Percentiles rank a stretch among this genome's conserved stretches.
Evolutionary conservation across 495 filamentous ascomycete species (phyloP).

Genomic region (Neurospora hispaniola): DNA sequence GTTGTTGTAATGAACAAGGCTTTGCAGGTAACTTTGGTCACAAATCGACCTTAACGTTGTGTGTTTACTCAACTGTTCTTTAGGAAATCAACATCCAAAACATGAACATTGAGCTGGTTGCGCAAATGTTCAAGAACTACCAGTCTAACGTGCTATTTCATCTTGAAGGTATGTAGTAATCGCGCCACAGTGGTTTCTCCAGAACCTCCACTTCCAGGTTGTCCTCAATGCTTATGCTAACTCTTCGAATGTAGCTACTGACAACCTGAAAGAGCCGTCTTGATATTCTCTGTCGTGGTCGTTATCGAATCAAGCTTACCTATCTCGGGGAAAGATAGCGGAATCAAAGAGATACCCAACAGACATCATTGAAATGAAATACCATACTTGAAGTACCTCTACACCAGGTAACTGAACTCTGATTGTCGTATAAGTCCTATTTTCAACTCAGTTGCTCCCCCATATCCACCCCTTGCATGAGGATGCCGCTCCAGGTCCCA

Average conservation of each 20-base stretch:
- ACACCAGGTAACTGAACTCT: neutral
- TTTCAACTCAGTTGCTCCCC: too few species aligned
- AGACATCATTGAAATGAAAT: neutral
- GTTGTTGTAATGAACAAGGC: conserved; percentile 84
- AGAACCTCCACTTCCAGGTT: neutral
- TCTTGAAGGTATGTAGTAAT: conserved; percentile 62
- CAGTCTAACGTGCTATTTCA: conserved; percentile 97
- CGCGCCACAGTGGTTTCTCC: neutral
- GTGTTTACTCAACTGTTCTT: conserved; percentile 1
- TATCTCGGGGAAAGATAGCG: neutral
- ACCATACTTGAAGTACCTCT: neutral
- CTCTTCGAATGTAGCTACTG: conserved; percentile 49
- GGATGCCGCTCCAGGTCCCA: neutral
- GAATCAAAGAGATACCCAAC: neutral
- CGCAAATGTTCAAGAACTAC: conserved; percentile 99
- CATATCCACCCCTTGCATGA: neutral
- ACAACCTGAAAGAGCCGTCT: conserved; percentile 70
- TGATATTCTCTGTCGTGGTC: conserved; percentile 22
- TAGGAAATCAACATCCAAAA: conserved; percentile 97
- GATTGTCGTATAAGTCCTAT: neutral
- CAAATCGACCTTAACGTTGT: neutral
- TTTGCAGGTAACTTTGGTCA: conserved; percentile 52
- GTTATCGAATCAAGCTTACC: neutral
- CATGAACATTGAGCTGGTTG: conserved; percentile 95
- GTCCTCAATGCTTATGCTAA: neutral